These are phyloP conservation scores for Calocybe indica DNA, from an alignment of 768 basidiomycete species.

Conservation along the genomic window DNA sequence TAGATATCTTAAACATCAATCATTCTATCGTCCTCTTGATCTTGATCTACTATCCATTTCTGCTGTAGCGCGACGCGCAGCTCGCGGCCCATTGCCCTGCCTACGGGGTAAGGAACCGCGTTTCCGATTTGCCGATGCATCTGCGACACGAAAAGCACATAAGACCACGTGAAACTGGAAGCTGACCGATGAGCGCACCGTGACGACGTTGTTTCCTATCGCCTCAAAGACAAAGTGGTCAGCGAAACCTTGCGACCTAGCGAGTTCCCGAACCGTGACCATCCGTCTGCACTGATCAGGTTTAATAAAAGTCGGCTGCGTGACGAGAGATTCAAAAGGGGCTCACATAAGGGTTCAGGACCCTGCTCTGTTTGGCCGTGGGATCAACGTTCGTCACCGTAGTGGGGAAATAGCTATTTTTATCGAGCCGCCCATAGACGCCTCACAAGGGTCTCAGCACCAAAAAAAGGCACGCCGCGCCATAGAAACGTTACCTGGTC, in stretches of 20 bases:
- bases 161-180: background rate
- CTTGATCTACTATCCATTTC: slow-evolving; percentile 34
- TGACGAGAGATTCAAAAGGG: background rate
- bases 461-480: background rate
- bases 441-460: slow-evolving; percentile 17
- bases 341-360: slow-evolving; percentile 62
- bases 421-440: slow-evolving; percentile 54
- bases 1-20: slow-evolving; percentile 16
- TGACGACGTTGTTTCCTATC: slow-evolving; percentile 45
- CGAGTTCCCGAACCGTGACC: slow-evolving; percentile 70
- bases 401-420: slow-evolving; percentile 55
- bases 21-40: slow-evolving; percentile 27
- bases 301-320: background rate
- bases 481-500: slow-evolving; percentile 31
- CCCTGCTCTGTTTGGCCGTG: slow-evolving; percentile 68
- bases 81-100: slow-evolving; percentile 58
- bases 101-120: slow-evolving; percentile 66
- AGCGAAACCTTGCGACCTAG: slow-evolving; percentile 78
- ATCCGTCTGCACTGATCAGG: slow-evolving; percentile 55
- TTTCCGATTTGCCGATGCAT: slow-evolving; percentile 82
- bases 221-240: slow-evolving; percentile 65
- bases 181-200: slow-evolving; percentile 34
- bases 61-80: slow-evolving; percentile 46
- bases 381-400: slow-evolving; percentile 77
- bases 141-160: slow-evolving; percentile 24